phyloP scores from a whole-genome alignment of 208 protist genomes.

The Trypanosoma vivax region DNA sequence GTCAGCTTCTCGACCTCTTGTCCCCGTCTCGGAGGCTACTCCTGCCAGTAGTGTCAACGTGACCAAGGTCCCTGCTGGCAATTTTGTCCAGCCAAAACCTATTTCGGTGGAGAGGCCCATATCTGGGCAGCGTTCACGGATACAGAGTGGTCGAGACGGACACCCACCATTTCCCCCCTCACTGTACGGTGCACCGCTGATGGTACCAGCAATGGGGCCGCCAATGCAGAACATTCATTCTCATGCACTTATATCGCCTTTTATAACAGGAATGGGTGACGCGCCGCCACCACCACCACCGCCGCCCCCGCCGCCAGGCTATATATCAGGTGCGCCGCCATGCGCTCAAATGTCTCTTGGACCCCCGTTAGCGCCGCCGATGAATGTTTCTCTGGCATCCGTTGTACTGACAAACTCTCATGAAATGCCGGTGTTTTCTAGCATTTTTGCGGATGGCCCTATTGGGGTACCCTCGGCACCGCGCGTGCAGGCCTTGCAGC shows the following conservation, averaged over 20 bases:
- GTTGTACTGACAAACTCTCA: constrained; percentile 31
- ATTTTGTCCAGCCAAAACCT: no score
- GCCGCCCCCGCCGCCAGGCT: constrained; percentile 7
- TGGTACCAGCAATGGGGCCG: constrained; percentile 22
- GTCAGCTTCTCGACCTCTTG: no score
- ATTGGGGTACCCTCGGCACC: not conserved
- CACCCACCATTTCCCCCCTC: constrained; percentile 7
- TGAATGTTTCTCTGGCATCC: constrained; percentile 13
- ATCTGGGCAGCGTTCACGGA: not conserved
- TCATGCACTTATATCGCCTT: constrained; percentile 15
- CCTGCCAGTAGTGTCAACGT: no score
- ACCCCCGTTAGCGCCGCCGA: constrained; percentile 1
- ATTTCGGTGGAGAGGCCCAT: no score
- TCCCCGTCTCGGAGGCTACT: no score
- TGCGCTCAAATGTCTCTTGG: constrained; percentile 9
- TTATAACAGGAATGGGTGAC: not conserved
- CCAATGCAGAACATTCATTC: constrained; percentile 5
- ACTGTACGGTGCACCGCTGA: constrained; percentile 25
- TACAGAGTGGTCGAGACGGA: no score
- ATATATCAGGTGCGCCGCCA: not conserved
- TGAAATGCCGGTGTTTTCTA: constrained; percentile 12
- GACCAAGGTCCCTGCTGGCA: no score
- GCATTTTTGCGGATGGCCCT: constrained; percentile 5
- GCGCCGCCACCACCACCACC: constrained; percentile 1
- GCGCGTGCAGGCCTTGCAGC: not conserved